Conservation (phyloP, 1,284 basidiomycete species). For the Malassezia slooffiae region DNA sequence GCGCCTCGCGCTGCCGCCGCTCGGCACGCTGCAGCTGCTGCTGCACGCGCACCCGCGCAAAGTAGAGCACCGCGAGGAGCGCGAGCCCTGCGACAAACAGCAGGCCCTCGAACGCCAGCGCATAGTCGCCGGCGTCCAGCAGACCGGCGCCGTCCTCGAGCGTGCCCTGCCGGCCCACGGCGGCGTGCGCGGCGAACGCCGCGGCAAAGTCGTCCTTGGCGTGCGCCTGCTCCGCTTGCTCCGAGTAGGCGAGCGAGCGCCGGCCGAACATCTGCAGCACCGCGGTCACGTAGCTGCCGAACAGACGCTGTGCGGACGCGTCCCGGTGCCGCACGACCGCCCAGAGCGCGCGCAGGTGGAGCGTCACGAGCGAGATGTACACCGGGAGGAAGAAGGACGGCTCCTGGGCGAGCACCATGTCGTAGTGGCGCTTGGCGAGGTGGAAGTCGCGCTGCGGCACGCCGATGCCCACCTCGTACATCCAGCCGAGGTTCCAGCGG, state of each 20-base stretch:
- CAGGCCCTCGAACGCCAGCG: too few relatives aligned
- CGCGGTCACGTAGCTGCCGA: conserved; percentile 2
- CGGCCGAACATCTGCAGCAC: too few relatives aligned
- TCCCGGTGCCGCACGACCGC: conserved; percentile 34
- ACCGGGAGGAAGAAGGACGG: conserved; percentile 60
- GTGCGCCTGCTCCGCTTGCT: too few relatives aligned
- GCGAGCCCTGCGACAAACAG: conserved; percentile 1
- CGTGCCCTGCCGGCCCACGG: too few relatives aligned
- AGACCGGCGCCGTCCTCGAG: too few relatives aligned
- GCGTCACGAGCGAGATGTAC: conserved; percentile 54
- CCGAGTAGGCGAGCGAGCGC: too few relatives aligned
- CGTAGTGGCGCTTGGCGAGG: conserved; percentile 91
- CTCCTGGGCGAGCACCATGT: conserved; percentile 73
- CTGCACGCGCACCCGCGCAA: conserved; percentile 1
- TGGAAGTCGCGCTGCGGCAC: conserved; percentile 73
- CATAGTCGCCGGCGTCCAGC: too few relatives aligned
- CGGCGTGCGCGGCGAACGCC: too few relatives aligned
- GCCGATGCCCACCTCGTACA: conserved; percentile 93
- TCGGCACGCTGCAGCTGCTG: background rate
- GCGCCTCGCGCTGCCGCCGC: too few relatives aligned
- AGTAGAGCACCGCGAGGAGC: background rate
- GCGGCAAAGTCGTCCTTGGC: too few relatives aligned
- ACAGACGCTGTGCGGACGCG: conserved; percentile 1
- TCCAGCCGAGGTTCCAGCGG: conserved; percentile 87
- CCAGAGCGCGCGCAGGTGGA: conserved; percentile 76